Evolutionary conservation across 345 rosid genomes (phyloP), one percentile per base, ranked within the genome.

Genomic region (Odontarrhena argentea): DNA sequence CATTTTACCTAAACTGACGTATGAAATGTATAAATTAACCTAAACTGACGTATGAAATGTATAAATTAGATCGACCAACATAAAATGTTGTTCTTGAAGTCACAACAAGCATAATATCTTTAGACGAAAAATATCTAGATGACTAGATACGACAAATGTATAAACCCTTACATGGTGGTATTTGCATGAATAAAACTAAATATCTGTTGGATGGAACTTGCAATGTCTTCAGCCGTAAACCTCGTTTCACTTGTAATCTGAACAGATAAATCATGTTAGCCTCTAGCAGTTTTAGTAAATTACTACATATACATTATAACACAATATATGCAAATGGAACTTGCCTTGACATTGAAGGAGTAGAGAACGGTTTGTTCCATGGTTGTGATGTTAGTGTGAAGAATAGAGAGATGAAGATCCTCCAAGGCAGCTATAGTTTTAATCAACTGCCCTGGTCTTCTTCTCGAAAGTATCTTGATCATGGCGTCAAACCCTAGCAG

Each of bases 321-420:
- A 60, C 9, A 36, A 36, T 36, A 36, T 8, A 59, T 59, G 59
- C 36, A 25, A 43, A 60, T 35, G 14, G 35, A 42, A 48, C 55
- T 45, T 79, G 86, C 99, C 96, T 91, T 94, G 79, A 87, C 97
- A 48, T 86, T 94, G 59, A 94, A 91, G 48, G 99, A 94, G 74
- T 91, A 91, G 12, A 94, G 89, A 46, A 94, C 97, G 9, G 96
- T 94, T 76, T 91, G 97, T 61, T 91, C 97, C 63, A 91, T 88
- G 77, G 96, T 91, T 56, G 99, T 91, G 69, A 94, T 94, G 74
- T 88, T 94, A 73, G 96, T 87, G 70, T 91, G 97, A 36, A 91
- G 89, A 37, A 94, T 85, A 42, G 74, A 91, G 68, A 94, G 89
- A 78, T 87, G 92, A 80, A 94, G 80, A 80, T 88, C 97, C 67